phyloP scores from a whole-genome alignment of 2,329 filamentous ascomycete species.

The Chrysosporium queenslandicum region DNA sequence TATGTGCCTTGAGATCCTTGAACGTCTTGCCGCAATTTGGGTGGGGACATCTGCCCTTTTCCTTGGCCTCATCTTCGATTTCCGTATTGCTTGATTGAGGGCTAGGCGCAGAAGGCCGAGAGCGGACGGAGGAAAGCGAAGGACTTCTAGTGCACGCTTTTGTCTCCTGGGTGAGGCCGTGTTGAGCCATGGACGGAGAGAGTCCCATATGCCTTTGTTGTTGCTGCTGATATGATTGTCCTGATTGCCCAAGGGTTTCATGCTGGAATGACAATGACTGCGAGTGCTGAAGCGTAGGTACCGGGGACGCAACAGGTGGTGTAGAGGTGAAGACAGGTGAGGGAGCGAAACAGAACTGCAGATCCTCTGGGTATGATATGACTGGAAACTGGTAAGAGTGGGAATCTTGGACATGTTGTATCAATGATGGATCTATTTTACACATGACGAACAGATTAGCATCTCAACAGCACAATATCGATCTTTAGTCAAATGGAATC shows the following conservation, averaged over 20 bases:
- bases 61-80: slow-evolving; percentile 49
- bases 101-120: slow-evolving; percentile 52
- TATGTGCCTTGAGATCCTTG: slow-evolving; percentile 87
- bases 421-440: slow-evolving; percentile 48
- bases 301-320: slow-evolving; percentile 19
- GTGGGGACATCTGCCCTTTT: slow-evolving; percentile 65
- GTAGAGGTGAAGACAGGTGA: slow-evolving; percentile 32
- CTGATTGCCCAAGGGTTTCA: background rate
- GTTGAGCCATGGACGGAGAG: slow-evolving; percentile 56
- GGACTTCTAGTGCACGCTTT: slow-evolving; percentile 45
- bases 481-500: no score
- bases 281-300: slow-evolving; percentile 18
- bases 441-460: background rate
- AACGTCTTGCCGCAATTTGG: slow-evolving; percentile 76
- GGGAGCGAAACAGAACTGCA: slow-evolving; percentile 23
- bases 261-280: slow-evolving; percentile 1
- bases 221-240: slow-evolving; percentile 19
- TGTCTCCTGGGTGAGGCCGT: slow-evolving; percentile 42
- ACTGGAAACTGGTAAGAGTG: slow-evolving; percentile 24
- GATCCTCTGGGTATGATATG: slow-evolving; percentile 29
- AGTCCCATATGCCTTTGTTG: slow-evolving; percentile 25
- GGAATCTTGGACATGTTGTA: slow-evolving; percentile 41
- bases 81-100: slow-evolving; percentile 43
- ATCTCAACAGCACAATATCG: background rate
- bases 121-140: slow-evolving; percentile 62